These are phyloP conservation scores for Xanthoparmelia taractica DNA, from an alignment of 495 filamentous ascomycete genomes.

Conservation along the genomic window DNA sequence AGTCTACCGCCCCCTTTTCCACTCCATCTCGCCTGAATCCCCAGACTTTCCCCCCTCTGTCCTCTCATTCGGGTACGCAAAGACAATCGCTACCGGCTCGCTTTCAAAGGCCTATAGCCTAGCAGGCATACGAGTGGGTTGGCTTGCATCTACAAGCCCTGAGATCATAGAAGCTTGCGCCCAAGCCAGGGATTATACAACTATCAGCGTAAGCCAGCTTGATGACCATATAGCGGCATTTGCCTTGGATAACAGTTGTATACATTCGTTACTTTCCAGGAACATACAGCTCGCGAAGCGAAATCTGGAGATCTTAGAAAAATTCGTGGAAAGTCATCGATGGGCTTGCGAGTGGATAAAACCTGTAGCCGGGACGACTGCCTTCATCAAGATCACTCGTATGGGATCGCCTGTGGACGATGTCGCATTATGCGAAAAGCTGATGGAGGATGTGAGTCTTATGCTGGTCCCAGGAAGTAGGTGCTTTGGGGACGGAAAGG, in stretches of 20 bases:
- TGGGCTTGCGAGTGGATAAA: slow-evolving; percentile 62
- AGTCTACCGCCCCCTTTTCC: slow-evolving; percentile 86
- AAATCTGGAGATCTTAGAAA: slow-evolving; percentile 61
- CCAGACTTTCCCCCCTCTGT: slow-evolving; percentile 57
- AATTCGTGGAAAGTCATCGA: slow-evolving; percentile 58
- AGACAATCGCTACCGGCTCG: slow-evolving; percentile 67
- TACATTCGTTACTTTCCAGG: slow-evolving; percentile 58
- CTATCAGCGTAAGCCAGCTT: slow-evolving; percentile 74
- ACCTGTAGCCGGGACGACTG: slow-evolving; percentile 77
- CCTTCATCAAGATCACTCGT: slow-evolving; percentile 62
- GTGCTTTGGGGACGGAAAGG: slow-evolving; percentile 63
- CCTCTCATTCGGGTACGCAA: slow-evolving; percentile 63
- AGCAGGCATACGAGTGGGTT: slow-evolving; percentile 75
- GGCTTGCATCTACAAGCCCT: slow-evolving; percentile 63
- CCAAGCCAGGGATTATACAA: slow-evolving; percentile 69
- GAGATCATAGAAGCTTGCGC: slow-evolving; percentile 59
- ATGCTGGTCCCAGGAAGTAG: slow-evolving; percentile 68
- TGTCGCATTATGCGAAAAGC: slow-evolving; percentile 58
- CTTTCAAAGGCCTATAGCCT: slow-evolving; percentile 83
- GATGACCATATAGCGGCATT: slow-evolving; percentile 74
- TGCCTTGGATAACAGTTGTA: slow-evolving; percentile 55
- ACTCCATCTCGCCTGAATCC: slow-evolving; percentile 53
- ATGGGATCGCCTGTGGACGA: slow-evolving; percentile 64
- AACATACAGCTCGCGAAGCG: slow-evolving; percentile 64
- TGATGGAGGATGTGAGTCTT: slow-evolving; percentile 65